phyloP scores from a whole-genome alignment of 805 yeast genomes.

The Yarrowia divulgata region DNA sequence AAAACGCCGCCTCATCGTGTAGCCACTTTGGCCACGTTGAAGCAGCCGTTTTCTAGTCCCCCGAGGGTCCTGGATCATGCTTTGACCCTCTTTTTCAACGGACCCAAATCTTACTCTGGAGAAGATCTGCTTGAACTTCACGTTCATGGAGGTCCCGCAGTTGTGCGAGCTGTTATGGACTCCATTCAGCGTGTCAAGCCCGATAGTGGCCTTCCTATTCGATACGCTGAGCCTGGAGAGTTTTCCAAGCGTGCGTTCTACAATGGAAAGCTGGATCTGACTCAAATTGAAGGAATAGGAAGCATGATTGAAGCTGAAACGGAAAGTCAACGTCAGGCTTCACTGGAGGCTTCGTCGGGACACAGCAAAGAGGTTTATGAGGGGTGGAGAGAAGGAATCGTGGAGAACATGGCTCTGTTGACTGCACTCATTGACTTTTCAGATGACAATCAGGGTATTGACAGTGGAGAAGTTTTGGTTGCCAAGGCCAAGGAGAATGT shows the following conservation, averaged over 20 bases:
- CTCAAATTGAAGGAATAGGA: conserved; percentile 89
- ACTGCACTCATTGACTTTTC: conserved; percentile 95
- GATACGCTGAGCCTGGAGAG: conserved; percentile 94
- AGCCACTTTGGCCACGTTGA: conserved; percentile 67
- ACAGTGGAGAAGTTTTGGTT: conserved; percentile 60
- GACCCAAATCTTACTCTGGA: conserved; percentile 88
- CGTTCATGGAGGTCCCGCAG: conserved; percentile 92
- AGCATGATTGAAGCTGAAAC: conserved; percentile 94
- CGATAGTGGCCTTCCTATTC: conserved; percentile 54
- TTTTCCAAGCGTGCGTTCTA: conserved; percentile 86
- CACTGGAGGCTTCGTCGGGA: conserved; percentile 77
- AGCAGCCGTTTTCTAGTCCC: conserved; percentile 50
- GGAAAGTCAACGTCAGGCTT: conserved; percentile 80
- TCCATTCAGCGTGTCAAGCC: conserved; percentile 58
- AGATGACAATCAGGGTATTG: conserved; percentile 86
- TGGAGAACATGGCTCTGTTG: conserved; percentile 72
- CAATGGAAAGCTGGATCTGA: conserved; percentile 82
- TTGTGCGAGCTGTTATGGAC: conserved; percentile 68
- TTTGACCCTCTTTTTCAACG: conserved; percentile 67
- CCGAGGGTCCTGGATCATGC: conserved; percentile 74
- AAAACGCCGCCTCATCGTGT: conserved; percentile 57
- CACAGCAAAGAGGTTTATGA: conserved; percentile 61
- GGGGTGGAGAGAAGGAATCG: conserved; percentile 71
- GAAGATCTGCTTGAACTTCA: conserved; percentile 92
- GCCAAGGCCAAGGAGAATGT: conserved; percentile 58